Conservation (phyloP, 352 stramenopile genomes). For the Globisporangium megalacanthum region DNA sequence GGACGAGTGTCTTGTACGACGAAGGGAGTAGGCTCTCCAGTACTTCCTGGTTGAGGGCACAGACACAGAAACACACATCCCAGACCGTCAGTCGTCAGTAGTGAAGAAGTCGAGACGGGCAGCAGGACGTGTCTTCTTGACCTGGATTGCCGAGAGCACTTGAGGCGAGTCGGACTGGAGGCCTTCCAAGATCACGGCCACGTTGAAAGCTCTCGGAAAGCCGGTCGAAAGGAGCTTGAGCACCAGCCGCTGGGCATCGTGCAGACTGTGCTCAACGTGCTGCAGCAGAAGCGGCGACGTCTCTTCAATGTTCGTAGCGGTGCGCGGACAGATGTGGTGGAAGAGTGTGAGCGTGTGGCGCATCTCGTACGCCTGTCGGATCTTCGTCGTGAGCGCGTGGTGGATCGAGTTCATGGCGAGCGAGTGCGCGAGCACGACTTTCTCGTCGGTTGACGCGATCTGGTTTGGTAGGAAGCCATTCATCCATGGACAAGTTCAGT, state of each 20-base stretch:
- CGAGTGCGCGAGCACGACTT: conserved; percentile 49
- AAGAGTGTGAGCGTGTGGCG: conserved; percentile 69
- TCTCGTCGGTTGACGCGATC: conserved; percentile 46
- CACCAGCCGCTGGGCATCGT: conserved; percentile 62
- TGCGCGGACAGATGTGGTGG: conserved; percentile 61
- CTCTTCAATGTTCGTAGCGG: conserved; percentile 69
- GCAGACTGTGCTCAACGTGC: conserved; percentile 73
- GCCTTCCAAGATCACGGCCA: conserved; percentile 75
- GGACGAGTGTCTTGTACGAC: conserved; percentile 59
- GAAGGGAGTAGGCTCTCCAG: conserved; percentile 76
- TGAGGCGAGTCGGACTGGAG: conserved; percentile 63
- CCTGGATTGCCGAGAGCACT: conserved; percentile 76
- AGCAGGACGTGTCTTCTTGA: conserved; percentile 3
- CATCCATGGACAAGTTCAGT: not conserved
- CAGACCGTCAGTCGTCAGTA: not conserved
- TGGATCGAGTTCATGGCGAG: conserved; percentile 59
- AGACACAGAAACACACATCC: not conserved
- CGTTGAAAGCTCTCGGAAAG: conserved; percentile 81
- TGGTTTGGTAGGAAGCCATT: conserved; percentile 14
- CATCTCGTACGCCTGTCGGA: conserved; percentile 72
- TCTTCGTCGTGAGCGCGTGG: conserved; percentile 56
- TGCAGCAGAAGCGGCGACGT: conserved; percentile 68
- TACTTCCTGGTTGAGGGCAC: conserved; percentile 42
- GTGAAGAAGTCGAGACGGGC: not conserved
- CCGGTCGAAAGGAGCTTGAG: conserved; percentile 77